Conservation (phyloP, 305 asterid genomes). For the Plantago coronopus region DNA sequence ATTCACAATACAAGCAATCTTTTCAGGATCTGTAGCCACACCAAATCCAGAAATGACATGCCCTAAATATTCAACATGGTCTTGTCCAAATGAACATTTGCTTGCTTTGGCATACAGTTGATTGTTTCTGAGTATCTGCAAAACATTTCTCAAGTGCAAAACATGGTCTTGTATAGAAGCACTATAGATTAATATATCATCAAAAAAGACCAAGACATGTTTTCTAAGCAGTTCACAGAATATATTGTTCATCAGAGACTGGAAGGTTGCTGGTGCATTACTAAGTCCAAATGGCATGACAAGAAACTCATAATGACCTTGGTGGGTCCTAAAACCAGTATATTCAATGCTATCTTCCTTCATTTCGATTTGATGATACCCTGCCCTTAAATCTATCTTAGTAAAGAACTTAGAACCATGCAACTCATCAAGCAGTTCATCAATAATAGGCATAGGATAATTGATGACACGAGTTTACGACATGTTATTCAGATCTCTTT, state of each 20-base stretch:
- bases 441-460: neutral
- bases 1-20: no score
- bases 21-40: no score
- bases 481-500: no score
- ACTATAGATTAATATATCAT: no score
- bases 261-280: neutral
- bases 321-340: constrained; percentile 4
- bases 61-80: no score
- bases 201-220: neutral
- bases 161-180: no score
- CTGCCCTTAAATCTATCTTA: constrained; percentile 2
- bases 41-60: no score
- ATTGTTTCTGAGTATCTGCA: no score
- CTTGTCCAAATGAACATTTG: no score
- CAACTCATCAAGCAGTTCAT: constrained; percentile 16
- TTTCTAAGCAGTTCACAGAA: neutral
- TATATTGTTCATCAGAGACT: neutral
- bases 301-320: constrained; percentile 1
- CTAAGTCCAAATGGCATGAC: neutral
- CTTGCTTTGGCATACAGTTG: no score
- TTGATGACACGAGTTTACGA: no score
- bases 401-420: neutral
- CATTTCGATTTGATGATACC: constrained; percentile 5
- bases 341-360: neutral
- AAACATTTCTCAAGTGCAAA: no score